These are phyloP conservation scores for Nitzschia sp. DNA, from an alignment of 108 stramenopile genomes.

Conservation along the genomic window DNA sequence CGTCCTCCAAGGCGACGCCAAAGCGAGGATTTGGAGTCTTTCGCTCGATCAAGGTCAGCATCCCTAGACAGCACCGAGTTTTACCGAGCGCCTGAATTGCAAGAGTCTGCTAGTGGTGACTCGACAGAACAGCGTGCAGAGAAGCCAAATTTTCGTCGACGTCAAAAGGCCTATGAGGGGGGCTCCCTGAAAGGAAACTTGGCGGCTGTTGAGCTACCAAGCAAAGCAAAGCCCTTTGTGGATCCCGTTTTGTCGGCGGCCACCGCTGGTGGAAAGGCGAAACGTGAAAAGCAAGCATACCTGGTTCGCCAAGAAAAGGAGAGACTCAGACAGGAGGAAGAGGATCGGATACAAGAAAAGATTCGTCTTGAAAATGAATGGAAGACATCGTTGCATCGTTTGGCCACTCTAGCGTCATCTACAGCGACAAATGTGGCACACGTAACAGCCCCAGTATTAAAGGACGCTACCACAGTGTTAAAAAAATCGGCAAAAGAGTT, in stretches of 20 bases:
- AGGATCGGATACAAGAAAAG: slow-evolving; percentile 9
- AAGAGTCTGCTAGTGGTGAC: too few species aligned
- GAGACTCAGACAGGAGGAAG: neutral
- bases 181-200: slow-evolving; percentile 6
- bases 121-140: too few species aligned
- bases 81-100: too few species aligned
- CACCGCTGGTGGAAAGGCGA: slow-evolving; percentile 28
- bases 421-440: slow-evolving; percentile 35
- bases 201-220: neutral
- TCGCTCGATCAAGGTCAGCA: too few species aligned
- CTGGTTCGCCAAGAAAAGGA: slow-evolving; percentile 2
- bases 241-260: slow-evolving; percentile 42
- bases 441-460: slow-evolving; percentile 29
- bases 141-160: neutral
- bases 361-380: slow-evolving; percentile 30
- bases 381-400: slow-evolving; percentile 34
- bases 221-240: slow-evolving; percentile 2
- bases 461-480: slow-evolving; percentile 24
- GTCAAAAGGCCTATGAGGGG: neutral
- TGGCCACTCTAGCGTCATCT: slow-evolving; percentile 33
- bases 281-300: slow-evolving; percentile 20
- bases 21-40: too few species aligned
- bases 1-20: too few species aligned
- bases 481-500: slow-evolving; percentile 31
- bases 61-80: too few species aligned